Evolutionary conservation across 164 flowering plant genomes (phyloP).

Genomic region (Magnolia officinalis): DNA sequence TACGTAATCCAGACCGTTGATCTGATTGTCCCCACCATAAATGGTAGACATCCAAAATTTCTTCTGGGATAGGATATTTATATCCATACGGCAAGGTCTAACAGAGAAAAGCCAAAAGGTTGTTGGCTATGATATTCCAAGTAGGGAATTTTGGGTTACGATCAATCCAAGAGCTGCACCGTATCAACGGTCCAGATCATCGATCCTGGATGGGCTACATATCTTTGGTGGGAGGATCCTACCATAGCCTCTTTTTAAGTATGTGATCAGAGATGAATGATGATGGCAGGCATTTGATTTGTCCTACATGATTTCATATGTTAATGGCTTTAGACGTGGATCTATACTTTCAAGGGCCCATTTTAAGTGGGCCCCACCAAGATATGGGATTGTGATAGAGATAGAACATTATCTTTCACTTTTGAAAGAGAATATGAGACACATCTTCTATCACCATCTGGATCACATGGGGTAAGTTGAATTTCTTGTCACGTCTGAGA

Average conservation of each 20-base stretch:
- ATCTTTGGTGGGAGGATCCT: not conserved
- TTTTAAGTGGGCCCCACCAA: not conserved
- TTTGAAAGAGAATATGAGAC: constrained; percentile 1
- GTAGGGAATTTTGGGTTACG: too few species aligned
- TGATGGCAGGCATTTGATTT: not conserved
- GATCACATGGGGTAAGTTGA: constrained; percentile 1
- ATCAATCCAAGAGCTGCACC: too few species aligned
- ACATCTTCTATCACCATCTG: not conserved
- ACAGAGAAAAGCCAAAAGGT: too few species aligned
- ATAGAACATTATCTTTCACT: constrained; percentile 11
- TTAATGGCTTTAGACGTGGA: not conserved
- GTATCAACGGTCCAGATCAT: too few species aligned
- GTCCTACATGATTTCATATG: constrained; percentile 1
- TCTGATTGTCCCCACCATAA: too few species aligned
- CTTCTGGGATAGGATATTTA: too few species aligned
- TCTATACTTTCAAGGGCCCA: not conserved
- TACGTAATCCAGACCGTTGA: too few species aligned
- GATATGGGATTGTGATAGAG: not conserved
- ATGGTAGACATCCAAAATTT: too few species aligned
- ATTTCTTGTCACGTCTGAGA: not conserved
- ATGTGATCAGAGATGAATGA: not conserved
- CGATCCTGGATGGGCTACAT: not conserved
- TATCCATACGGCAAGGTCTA: too few species aligned
- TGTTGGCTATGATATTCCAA: too few species aligned
- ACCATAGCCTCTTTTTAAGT: not conserved